Evolutionary conservation across 257 asterid genomes (phyloP), one percentile per base, ranked within the genome.

Genomic region (Fraxinus excelsior): DNA sequence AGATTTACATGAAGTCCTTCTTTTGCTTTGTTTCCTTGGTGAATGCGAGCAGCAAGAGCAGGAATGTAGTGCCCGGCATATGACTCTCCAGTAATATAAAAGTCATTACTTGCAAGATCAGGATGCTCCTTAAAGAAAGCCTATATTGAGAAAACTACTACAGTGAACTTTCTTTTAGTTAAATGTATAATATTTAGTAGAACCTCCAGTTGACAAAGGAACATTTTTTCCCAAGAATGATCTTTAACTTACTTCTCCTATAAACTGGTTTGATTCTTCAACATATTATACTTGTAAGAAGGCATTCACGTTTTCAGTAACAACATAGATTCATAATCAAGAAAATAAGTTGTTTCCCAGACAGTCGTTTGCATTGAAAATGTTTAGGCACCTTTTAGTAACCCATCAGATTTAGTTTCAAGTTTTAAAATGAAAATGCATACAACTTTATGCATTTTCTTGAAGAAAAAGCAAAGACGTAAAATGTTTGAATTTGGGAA

Each of bases 61-160:
- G 98, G 98, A 77, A 94, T 91, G 65, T 94, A 94, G 75, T 94
- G 98, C 67, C 98, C 98, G 72, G 98, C 98, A 81, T 94, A 94
- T 21, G 98, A 94, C 83, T 94, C 98, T 64, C 98, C 98, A 71
- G 97, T 92, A 74, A 94, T 94, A 88, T 83, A 94, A 75, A 94
- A 92, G 80, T 92, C 97, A 78, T 92, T 94, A 74, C 85, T 79
- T 1, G 86, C 97, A 75, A 92, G 85, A 74, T 87, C 85, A 35
- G 97, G 93, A 82, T 94, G 98, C 90, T 94, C 96, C 16, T 81
- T 75, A 73, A 90, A 94, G 88, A 94, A 94, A 60, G 97, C 96
- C 98, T 94, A 75, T 2, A 81, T 34, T 70, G 77, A 77, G 60
- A 72, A 79, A 69, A 37, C 53, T 40, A 23, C 8, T 53, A 18